Base-by-base conservation (phyloP, 768 basidiomycete species). In the Crassisporium funariophilum region DNA sequence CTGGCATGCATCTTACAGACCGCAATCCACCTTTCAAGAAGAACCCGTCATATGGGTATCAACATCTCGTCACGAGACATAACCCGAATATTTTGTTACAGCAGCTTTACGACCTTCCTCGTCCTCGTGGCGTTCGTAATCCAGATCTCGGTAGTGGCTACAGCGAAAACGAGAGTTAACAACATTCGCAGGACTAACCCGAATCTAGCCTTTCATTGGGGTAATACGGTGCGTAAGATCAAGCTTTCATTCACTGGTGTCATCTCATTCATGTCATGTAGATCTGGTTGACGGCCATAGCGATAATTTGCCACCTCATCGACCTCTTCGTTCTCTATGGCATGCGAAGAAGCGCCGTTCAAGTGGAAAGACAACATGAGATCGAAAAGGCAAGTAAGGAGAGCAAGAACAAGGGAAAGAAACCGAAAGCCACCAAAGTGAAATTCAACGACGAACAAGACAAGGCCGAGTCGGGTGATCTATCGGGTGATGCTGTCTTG, bases 281-380 rank as follows among this genome's bases (percentile, higher is more conserved):
- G 55, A 23, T 51, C 15, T 57, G 52, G 55, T 29, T 57, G 2
- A 47, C 55, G 1, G 55, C 39, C 5, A 16, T 51, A 3, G 47
- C 49, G 11, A 42, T 42, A 1, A 11, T 54, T 6, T 27, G 31
- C 41, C 53, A 54, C 34, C 20, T 57, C 16, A 29, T 43, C 33
- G 49, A 51, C 35, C 45, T 48, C n/a, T 24, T 47, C 23, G 24
- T 50, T 27, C 35, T 57, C 21, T 50, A 45, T 22, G 47, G 22
- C 24, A 41, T 50, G 41, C 52, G 53, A 4, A 39, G 27, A 22
- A 16, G 36, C 6, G 5, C 36, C 8, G 16, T 33, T 6, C 19
- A n/a, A 10, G 11, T 38, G 8, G 43, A 50, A 15, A 13, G 16
- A 12, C 31, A 45, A 17, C 13, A 20, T 6, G 31, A 33, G 27